Base-by-base conservation (phyloP, 805 yeast genomes). In the Zygotorulaspora sp. region DNA sequence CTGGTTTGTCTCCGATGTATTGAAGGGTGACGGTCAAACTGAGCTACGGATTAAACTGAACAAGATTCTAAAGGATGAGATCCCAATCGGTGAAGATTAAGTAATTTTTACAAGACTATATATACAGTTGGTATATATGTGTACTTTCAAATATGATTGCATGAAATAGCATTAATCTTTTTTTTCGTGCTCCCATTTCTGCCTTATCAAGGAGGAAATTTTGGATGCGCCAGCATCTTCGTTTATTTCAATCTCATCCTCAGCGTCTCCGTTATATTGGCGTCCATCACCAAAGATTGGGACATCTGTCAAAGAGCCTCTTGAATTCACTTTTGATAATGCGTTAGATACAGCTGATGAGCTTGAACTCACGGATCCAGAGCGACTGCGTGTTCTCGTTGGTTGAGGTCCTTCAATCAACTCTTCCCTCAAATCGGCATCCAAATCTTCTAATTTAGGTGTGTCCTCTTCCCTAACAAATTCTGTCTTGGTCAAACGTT, bases 61-160 rank as follows among this genome's bases (percentile, higher is more conserved):
- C 32, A 80, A 73, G 51, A 74, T 87, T 2, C 66, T 90, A 49
- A 87, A 83, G 55, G 98, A 92, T 57, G 98, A 92, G 65, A 82
- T 92, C 30, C 98, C 98, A 10, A 94, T 95, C 5, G 98, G 97
- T 16, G 97, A 92, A 61, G 96, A 89, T 47, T 82, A 61, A 52
- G 29, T 17, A 21, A 11, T 7, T 9, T 20, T n/a, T 11, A 22
- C 17, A 22, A 35, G 6, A 30, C 21, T 2, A 37, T 23, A 16
- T 13, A 24, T 12, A 31, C 17, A 28, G n/a, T n/a, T n/a, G n/a
- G n/a, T n/a, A n/a, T n/a, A n/a, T n/a, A n/a, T n/a, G n/a, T n/a
- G n/a, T n/a, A n/a, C n/a, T n/a, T n/a, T n/a, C n/a, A n/a, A n/a
- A n/a, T n/a, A n/a, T n/a, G n/a, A n/a, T n/a, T n/a, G n/a, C n/a